These are phyloP conservation scores for Eucalyptus curtisii DNA, from an alignment of 345 rosid genomes.

Conservation along the genomic window DNA sequence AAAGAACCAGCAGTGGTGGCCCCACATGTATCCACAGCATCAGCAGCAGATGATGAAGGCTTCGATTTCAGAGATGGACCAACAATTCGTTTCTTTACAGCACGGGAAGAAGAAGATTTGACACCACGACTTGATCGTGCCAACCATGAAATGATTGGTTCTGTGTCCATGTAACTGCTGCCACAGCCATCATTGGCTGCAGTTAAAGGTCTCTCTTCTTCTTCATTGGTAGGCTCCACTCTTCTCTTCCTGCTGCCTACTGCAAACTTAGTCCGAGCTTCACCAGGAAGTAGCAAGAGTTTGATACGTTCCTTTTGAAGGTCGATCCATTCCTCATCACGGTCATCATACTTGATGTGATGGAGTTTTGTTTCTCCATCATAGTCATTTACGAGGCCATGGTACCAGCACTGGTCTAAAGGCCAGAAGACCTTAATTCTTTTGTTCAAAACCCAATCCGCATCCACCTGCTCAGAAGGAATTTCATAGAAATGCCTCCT, in stretches of 20 bases:
- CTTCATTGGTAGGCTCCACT: conserved; percentile 18
- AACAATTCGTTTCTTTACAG: conserved; percentile 35
- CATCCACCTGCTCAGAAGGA: conserved; percentile 55
- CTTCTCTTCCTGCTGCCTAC: conserved; percentile 37
- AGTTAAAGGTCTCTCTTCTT: conserved; percentile 18
- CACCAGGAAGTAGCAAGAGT: conserved; percentile 71
- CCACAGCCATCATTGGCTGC: conserved; percentile 38
- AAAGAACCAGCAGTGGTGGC: conserved; percentile 8
- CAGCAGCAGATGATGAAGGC: conserved; percentile 5
- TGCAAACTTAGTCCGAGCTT: conserved; percentile 46
- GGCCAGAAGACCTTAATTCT: conserved; percentile 95
- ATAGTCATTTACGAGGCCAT: conserved; percentile 69
- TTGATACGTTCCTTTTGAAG: conserved; percentile 80
- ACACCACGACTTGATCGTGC: conserved; percentile 26
- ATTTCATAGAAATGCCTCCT: conserved; percentile 86
- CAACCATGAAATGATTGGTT: conserved; percentile 91
- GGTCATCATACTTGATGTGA: conserved; percentile 93
- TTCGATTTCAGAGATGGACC: background rate
- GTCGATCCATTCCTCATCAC: conserved; percentile 95
- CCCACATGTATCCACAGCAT: conserved; percentile 9
- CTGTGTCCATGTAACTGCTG: conserved; percentile 59
- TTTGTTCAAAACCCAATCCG: conserved; percentile 55
- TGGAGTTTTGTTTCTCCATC: conserved; percentile 67
- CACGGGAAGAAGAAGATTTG: conserved; percentile 43
- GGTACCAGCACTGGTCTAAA: conserved; percentile 84